Percentiles rank a stretch among this genome's conserved stretches.
These are phyloP conservation scores for Chaetomium tenue DNA, from an alignment of 495 filamentous ascomycete species.

Conservation along the genomic window DNA sequence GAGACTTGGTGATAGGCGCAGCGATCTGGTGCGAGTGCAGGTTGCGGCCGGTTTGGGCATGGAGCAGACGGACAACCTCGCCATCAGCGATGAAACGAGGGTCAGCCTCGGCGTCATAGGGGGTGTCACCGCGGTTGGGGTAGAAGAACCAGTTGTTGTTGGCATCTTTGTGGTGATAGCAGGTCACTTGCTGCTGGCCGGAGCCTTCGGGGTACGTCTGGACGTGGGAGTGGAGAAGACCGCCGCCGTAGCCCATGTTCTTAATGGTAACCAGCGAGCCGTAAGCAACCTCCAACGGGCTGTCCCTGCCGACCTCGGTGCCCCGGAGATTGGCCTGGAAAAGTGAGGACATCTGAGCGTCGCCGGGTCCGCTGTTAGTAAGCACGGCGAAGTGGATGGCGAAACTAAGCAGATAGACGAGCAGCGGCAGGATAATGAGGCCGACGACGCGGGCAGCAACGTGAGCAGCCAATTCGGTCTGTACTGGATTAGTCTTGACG, in stretches of 20 bases:
- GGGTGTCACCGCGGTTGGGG: conserved; percentile 72
- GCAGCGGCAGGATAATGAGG: conserved; percentile 78
- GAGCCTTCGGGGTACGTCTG: conserved; percentile 96
- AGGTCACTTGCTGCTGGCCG: conserved; percentile 91
- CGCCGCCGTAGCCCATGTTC: conserved; percentile 99
- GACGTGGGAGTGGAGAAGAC: conserved; percentile 90
- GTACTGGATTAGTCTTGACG: conserved; percentile 3
- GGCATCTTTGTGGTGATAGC: conserved; percentile 98
- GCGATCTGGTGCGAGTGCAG: conserved; percentile 88
- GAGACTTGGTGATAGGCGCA: conserved; percentile 84
- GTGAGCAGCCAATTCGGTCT: conserved; percentile 74
- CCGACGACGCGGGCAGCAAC: conserved; percentile 76
- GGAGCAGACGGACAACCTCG: conserved; percentile 80
- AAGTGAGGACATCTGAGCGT: conserved; percentile 98
- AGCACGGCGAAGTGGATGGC: conserved; percentile 89
- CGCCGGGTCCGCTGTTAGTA: conserved; percentile 90
- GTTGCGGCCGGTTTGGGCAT: conserved; percentile 94
- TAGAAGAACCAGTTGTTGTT: conserved; percentile 99
- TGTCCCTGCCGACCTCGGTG: conserved; percentile 90
- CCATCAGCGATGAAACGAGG: conserved; percentile 73
- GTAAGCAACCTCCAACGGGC: conserved; percentile 83
- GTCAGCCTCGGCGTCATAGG: conserved; percentile 68
- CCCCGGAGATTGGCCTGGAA: conserved; percentile 96
- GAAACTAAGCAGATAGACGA: conserved; percentile 94
- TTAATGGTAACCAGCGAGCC: conserved; percentile 92